phyloP scores from a whole-genome alignment of 2,329 filamentous ascomycete species.

The Aureobasidium leucospermi region DNA sequence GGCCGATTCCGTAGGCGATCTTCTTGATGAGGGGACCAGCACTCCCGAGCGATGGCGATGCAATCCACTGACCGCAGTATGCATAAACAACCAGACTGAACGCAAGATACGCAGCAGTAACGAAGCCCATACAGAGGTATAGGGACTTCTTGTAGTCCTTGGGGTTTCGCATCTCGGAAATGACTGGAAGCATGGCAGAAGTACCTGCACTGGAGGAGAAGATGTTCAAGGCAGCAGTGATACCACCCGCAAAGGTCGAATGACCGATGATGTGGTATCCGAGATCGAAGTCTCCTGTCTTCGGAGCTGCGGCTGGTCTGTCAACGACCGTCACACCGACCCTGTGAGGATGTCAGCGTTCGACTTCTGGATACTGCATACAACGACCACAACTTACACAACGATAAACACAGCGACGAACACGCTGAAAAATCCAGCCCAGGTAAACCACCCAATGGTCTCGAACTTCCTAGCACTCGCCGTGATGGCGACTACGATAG shows the following conservation, averaged over 20 bases:
- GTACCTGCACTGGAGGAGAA: no score
- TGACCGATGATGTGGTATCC: slow-evolving; percentile 31
- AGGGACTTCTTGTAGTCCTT: no score
- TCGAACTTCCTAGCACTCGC: slow-evolving; percentile 52
- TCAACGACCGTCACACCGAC: slow-evolving; percentile 48
- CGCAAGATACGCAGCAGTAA: no score
- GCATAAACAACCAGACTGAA: no score
- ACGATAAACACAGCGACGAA: slow-evolving; percentile 46
- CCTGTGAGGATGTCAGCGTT: background rate
- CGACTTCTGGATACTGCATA: background rate
- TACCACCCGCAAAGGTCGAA: slow-evolving; percentile 16
- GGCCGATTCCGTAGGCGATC: no score
- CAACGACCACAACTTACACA: slow-evolving; percentile 18
- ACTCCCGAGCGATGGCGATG: no score
- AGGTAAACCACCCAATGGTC: slow-evolving; percentile 56
- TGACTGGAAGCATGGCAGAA: no score
- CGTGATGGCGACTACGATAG: slow-evolving; percentile 41
- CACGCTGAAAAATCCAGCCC: slow-evolving; percentile 52
- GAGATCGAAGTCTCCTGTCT: slow-evolving; percentile 51
- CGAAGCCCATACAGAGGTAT: no score
- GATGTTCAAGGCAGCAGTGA: no score
- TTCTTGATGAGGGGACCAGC: no score
- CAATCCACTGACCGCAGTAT: no score
- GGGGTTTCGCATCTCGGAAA: no score
- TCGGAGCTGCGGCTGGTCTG: slow-evolving; percentile 53